Conservation (phyloP, 805 yeast species). For the Ogataea siamensis region DNA sequence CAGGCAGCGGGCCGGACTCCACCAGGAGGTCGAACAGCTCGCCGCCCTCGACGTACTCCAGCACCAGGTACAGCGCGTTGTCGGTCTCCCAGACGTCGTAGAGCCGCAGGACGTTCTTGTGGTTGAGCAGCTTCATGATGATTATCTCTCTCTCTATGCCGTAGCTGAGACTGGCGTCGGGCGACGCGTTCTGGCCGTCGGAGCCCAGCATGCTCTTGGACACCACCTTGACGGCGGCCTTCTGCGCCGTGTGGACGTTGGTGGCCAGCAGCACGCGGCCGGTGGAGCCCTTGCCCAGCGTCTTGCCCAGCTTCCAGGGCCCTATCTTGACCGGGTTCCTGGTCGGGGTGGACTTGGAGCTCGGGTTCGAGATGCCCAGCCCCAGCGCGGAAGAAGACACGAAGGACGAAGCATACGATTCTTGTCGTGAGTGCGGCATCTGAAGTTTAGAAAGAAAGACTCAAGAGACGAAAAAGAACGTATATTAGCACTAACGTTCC, state of each 20-base stretch:
- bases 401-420: constrained; percentile 56
- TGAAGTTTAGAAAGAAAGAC: constrained; percentile 9
- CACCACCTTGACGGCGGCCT: constrained; percentile 95
- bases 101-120: constrained; percentile 73
- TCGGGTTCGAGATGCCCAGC: constrained; percentile 26
- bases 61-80: constrained; percentile 75
- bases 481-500: constrained; percentile 1
- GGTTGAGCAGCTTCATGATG: constrained; percentile 77
- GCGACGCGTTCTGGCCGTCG: constrained; percentile 11
- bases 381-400: constrained; percentile 44
- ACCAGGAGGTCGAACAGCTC: constrained; percentile 91
- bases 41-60: constrained; percentile 97
- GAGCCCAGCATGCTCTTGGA: constrained; percentile 71
- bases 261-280: constrained; percentile 93
- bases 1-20: constrained; percentile 84
- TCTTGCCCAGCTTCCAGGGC: constrained; percentile 95
- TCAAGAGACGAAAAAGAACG: background rate
- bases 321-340: constrained; percentile 58
- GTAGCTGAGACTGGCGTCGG: constrained; percentile 61
- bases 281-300: constrained; percentile 94
- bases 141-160: constrained; percentile 87
- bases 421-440: constrained; percentile 53
- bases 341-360: constrained; percentile 22
- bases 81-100: constrained; percentile 89
- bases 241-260: constrained; percentile 76